A percentile compares a stretch with the other conserved stretches of the same genome.
These are phyloP conservation scores for Hortaea werneckii DNA, from an alignment of 2,329 filamentous ascomycete species.

Conservation along the genomic window DNA sequence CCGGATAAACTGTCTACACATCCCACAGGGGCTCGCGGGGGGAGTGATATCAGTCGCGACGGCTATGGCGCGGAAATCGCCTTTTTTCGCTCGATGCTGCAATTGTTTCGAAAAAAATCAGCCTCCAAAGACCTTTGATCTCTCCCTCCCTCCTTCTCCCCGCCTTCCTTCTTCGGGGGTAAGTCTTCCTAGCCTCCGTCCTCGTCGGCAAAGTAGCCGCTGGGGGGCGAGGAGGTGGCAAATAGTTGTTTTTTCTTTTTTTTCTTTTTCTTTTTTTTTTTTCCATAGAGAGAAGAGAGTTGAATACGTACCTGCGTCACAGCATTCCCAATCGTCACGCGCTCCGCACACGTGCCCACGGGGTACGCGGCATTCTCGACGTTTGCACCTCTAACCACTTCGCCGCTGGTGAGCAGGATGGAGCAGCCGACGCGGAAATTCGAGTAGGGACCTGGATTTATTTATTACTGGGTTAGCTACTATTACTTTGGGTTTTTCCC, in stretches of 20 bases:
- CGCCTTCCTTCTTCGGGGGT: too few species aligned
- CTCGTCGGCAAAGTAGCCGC: too few species aligned
- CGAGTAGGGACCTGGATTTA: conserved; percentile 65
- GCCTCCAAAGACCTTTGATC: too few species aligned
- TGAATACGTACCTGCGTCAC: conserved; percentile 50
- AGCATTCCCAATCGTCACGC: conserved; percentile 76
- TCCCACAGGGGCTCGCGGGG: conserved; percentile 63
- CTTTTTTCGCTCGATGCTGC: conserved; percentile 28
- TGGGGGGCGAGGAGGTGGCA: too few species aligned
- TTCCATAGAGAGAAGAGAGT: too few species aligned
- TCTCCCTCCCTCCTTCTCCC: too few species aligned
- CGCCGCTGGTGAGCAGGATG: conserved; percentile 47
- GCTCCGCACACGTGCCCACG: conserved; percentile 89
- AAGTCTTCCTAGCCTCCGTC: too few species aligned
- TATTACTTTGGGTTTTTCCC: too few species aligned
- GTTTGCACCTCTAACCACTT: conserved; percentile 63
- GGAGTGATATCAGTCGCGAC: conserved; percentile 63
- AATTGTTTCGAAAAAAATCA: not conserved
- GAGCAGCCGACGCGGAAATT: conserved; percentile 83
- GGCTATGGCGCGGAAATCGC: conserved; percentile 64
- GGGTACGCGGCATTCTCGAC: conserved; percentile 91
- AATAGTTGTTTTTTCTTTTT: too few species aligned
- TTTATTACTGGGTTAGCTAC: not conserved
- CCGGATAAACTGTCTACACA: conserved; percentile 74
- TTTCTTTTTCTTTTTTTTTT: too few species aligned